Evolutionary conservation across 805 yeast species (phyloP), one percentile per base, ranked within the genome.

Genomic region (Candida ortonii): DNA sequence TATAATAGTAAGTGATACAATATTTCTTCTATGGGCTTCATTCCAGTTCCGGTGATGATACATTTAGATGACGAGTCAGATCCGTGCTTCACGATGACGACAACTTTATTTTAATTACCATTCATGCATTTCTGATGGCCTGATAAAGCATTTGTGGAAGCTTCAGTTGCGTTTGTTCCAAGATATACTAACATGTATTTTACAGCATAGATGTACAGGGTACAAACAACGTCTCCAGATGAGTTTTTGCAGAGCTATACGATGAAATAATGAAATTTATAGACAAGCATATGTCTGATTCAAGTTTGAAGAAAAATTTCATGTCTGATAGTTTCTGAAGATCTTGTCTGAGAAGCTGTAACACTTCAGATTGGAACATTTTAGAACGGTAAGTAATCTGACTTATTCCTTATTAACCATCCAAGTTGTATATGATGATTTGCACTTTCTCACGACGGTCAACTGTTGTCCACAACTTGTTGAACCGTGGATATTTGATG

Each of bases 271-370:
- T 28, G 74, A 73, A 76, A 76, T 44, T 43, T 64, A 64, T 69
- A 66, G 96, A 89, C 97, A 89, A 89, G 97, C 97, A 89, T 89
- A 89, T 89, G 95, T 88, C 97, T 80, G 95, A 88, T 62, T 65
- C 62, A 60, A 50, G n/a, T 39, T 58, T 67, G 87, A 76, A 67
- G 88, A 76, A 60, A 76, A 65, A 60, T 62, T 71, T 76, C 67
- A 59, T 54, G 80, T 75, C 82, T 76, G 83, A 76, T 63, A 62
- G 49, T 40, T 39, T 33, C 31, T 19, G 32, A 36, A 29, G 22
- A 13, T 31, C 34, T 32, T 34, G 35, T 27, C 29, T 18, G 29
- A 23, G 21, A 21, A 16, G 13, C 16, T 25, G 22, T 8, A 20
- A 20, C 22, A 11, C 22, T 20, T 20, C 26, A 16, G 16, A 19